Base-by-base conservation (phyloP, 257 asterid genomes). In the Asclepias syriaca region DNA sequence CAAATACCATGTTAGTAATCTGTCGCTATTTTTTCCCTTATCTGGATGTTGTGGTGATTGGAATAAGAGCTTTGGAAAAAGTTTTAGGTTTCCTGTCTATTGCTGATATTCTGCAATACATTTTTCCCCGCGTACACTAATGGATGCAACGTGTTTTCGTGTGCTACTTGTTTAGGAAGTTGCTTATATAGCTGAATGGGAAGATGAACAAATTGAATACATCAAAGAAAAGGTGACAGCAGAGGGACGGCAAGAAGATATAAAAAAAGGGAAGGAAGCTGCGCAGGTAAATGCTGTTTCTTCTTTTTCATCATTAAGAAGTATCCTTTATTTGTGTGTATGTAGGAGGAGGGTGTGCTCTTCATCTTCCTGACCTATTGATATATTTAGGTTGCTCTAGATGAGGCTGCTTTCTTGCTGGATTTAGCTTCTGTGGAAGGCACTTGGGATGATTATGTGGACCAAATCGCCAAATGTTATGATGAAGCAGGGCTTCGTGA, bases 371-470 rank as follows among this genome's bases (percentile, higher is more conserved):
- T 40, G 53, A 7, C 61, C 53, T 43, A n/a, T 43, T 55, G 59
- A 34, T 65, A 5, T 72, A 16, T 81, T 76, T 83, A 88, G 98
- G 85, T 90, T 82, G 86, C 88, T 68, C 74, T 95, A 77, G 99
- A 95, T 77, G 97, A 88, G 87, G 98, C 98, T 70, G 98, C 98
- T 29, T 92, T 95, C 81, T 79, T 92, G 72, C 80, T 95, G 90
- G 97, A 92, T 83, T 80, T 95, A 82, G 99, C 98, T 69, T 90
- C 98, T 1, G 84, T 95, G 45, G 97, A 92, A 68, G 91, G 96
- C 74, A 78, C 86, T 34, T 95, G 97, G 99, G 97, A 92, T 65
- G 89, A 85, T 32, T 85, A 70, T 27, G 57, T 78, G 59, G 93
- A 85, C 68, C 85, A 87, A 77, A 82, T 95, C 79, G 96, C 95